Evolutionary conservation across 2,329 filamentous ascomycete species (phyloP).

Genomic region (Epichloe coenophiala): DNA sequence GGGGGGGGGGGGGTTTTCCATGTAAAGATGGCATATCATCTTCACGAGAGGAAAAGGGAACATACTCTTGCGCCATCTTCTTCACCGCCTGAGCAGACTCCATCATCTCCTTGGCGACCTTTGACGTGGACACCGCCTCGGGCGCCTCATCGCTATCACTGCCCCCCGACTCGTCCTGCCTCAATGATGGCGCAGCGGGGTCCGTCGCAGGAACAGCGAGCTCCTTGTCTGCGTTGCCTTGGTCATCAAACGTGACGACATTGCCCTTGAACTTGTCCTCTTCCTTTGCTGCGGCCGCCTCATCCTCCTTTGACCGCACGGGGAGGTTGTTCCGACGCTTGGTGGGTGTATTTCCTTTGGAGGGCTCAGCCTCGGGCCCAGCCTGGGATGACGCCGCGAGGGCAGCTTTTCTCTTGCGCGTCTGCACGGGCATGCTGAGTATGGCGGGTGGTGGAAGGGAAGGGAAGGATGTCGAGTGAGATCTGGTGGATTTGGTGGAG

Average conservation of each 20-base stretch:
- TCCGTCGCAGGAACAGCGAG: neutral
- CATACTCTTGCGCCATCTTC: conserved; percentile 39
- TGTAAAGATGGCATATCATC: neutral
- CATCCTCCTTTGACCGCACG: conserved; percentile 21
- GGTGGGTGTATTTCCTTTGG: neutral
- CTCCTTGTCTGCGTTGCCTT: conserved; percentile 16
- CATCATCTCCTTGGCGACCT: conserved; percentile 32
- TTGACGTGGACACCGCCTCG: conserved; percentile 42
- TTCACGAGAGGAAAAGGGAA: neutral
- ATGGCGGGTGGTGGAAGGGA: neutral
- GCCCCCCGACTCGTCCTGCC: conserved; percentile 20
- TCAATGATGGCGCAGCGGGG: conserved; percentile 6
- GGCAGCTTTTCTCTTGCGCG: conserved; percentile 19
- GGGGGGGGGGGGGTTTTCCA: neutral
- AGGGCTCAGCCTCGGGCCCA: neutral
- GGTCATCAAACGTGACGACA: conserved; percentile 22
- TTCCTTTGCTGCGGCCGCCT: conserved; percentile 3
- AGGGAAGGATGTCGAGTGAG: no score
- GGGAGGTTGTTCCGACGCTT: conserved; percentile 18
- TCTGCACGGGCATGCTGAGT: conserved; percentile 8
- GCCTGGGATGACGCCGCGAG: conserved; percentile 7
- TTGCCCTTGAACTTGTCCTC: conserved; percentile 11
- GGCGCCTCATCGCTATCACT: conserved; percentile 39
- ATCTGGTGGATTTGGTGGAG: no score
- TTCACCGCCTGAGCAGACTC: conserved; percentile 32